phyloP scores from a whole-genome alignment of 1,284 basidiomycete genomes.

The Melampsora americana region DNA sequence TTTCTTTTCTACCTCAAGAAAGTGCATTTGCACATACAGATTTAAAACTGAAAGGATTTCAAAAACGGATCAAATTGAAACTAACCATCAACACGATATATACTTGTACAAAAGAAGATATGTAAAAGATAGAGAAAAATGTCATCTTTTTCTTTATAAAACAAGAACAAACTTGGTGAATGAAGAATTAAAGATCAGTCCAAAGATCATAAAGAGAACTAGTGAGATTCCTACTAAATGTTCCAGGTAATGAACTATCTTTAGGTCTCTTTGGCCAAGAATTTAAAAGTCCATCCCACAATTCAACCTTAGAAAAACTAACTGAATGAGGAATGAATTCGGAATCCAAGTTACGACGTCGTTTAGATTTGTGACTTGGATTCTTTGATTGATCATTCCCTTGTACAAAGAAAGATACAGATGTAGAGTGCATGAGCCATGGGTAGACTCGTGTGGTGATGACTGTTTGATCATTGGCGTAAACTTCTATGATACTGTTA shows the following conservation, averaged over 20 bases:
- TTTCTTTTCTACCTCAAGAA: too few species aligned
- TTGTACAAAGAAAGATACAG: constrained; percentile 22
- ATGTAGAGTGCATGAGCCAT: constrained; percentile 23
- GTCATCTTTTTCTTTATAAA: too few species aligned
- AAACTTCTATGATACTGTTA: constrained; percentile 52
- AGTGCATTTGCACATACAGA: too few species aligned
- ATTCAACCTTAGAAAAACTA: constrained; percentile 19
- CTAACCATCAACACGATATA: too few species aligned
- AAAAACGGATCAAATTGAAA: too few species aligned
- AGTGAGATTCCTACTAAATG: constrained; percentile 24
- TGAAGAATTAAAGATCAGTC: constrained; percentile 6
- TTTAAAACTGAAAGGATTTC: too few species aligned
- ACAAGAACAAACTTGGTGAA: too few species aligned
- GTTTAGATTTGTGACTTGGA: not conserved
- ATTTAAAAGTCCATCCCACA: constrained; percentile 36
- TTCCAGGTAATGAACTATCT: constrained; percentile 14
- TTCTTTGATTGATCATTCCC: not conserved
- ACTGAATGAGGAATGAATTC: constrained; percentile 1
- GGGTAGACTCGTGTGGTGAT: constrained; percentile 52
- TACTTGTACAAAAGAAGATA: too few species aligned
- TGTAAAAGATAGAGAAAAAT: too few species aligned
- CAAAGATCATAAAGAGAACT: constrained; percentile 35
- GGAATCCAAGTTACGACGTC: not conserved
- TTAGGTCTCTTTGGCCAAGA: constrained; percentile 24
- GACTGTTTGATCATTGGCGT: constrained; percentile 51